phyloP scores from a whole-genome alignment of 257 asterid species.

The Dorcoceras hygrometricum region DNA sequence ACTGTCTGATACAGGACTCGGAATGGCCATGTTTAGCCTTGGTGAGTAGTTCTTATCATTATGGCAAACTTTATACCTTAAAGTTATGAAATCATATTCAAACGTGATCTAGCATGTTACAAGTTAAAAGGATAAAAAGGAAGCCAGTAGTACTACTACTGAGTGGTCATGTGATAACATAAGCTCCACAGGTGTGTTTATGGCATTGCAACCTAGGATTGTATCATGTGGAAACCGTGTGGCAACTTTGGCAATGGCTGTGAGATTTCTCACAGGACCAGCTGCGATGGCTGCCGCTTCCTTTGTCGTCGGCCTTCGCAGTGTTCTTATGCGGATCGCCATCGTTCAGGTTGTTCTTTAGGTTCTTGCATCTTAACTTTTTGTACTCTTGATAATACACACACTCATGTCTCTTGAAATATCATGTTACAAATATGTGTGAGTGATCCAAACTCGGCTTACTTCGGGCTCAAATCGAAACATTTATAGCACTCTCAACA shows the following conservation, averaged over 20 bases:
- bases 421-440: no score
- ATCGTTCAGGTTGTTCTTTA: constrained; percentile 72
- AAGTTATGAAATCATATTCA: no score
- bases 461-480: constrained; percentile 5
- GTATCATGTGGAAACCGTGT: constrained; percentile 94
- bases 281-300: constrained; percentile 99
- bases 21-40: no score
- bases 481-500: background rate
- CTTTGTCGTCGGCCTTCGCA: constrained; percentile 94
- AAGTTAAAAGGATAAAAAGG: background rate
- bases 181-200: constrained; percentile 67
- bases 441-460: background rate
- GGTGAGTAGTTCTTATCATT: no score
- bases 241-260: constrained; percentile 91
- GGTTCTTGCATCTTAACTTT: background rate
- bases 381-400: background rate
- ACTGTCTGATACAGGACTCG: no score
- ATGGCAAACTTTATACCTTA: no score
- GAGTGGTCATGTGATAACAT: background rate
- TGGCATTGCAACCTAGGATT: constrained; percentile 97
- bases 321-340: constrained; percentile 81
- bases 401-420: no score
- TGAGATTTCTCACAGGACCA: constrained; percentile 98
- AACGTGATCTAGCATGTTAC: background rate
- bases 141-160: no score